Evolutionary conservation across 106 monocot species (phyloP), one percentile per base, ranked within the genome.

Genomic region (Iris macrosiphon): DNA sequence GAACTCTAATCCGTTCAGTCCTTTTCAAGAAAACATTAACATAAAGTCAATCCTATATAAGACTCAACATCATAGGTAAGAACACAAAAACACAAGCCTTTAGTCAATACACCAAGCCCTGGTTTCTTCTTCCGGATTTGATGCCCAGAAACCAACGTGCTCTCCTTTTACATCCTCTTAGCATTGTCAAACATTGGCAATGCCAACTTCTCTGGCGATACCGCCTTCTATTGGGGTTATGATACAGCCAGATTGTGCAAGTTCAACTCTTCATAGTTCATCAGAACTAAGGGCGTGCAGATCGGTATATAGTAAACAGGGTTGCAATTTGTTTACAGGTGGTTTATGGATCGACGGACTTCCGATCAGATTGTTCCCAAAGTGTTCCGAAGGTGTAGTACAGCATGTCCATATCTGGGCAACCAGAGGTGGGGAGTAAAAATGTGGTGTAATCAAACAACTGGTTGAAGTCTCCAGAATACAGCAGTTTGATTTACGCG

Each of bases 351-450:
- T 88, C 3, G 88, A 88, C 24, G 50, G 70, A 0, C 29, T 72
- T 7, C 80, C 77, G 3, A 89, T 84, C 45, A 28, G 80, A 42
- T 67, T 72, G 2, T 89, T 74, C 68, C 64, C 59, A 39, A 84
- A 89, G 70, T 53, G 54, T 73, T 3, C 84, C 84, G 84, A 74
- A 59, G 32, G 60, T 53, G 0, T 89, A 80, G 44, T 89, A 80
- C 0, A 89, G 89, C 72, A 84, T n/a, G 89, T 74, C 1, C 84
- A 84, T 30, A 74, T 69, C 71, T 89, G 89, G 84, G 84, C 89
- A 1, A 80, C 80, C 0, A 62, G 69, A 46, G 84, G 89, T 12
- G 84, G 84, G 2, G 60, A 46, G 89, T 49, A 19, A 84, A 89
- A 58, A 80, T 80, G n/a, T 71, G 84, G 39, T 89, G 89, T 80